Base-by-base conservation (phyloP, 495 filamentous ascomycete genomes). In the Cercophora samala region DNA sequence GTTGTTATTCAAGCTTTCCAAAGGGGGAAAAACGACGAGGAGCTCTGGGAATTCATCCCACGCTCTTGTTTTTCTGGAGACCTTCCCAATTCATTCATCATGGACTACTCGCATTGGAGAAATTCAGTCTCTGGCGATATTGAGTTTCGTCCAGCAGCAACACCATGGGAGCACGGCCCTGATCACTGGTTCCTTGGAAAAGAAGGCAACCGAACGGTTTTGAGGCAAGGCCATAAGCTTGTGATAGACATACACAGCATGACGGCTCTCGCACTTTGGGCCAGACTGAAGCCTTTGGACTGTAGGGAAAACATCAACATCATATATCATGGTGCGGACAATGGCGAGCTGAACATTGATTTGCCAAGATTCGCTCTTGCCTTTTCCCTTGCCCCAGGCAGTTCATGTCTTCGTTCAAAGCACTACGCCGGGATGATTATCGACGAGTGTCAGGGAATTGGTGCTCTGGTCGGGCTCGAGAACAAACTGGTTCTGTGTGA, bases 61-160 rank as follows among this genome's bases (percentile, higher is more conserved):
- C 64, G 3, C 17, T 70, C 15, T 42, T 80, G 19, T 77, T 59
- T 90, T 8, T 17, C 19, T 0, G 71, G 66, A 0, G 81, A 80
- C 58, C 74, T 90, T 18, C 86, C 88, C 9, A 56, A 22, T 0
- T 64, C 73, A 0, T 81, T 90, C 22, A 64, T 84, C 4, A 58
- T 79, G 5, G 68, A 83, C 23, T 86, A 78, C 65, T 70, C 83
- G 0, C 88, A 91, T 66, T 91, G 88, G 88, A 17, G 67, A 18
- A 59, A 71, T 53, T n/a, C n/a, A 56, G 59, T 18, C 21, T 69
- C 62, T 0, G 26, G 56, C 5, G 24, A 21, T 1, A 62, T 90
- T 3, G 84, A 90, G 64, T 86, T 88, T 55, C 78, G 87, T 0
- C 79, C 82, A 1, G 21, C 64, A 1, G 65, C 69, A 1, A 21